Evolutionary conservation across 768 basidiomycete genomes (phyloP), one percentile per base, ranked within the genome.

Genomic region (Mycena amicta): DNA sequence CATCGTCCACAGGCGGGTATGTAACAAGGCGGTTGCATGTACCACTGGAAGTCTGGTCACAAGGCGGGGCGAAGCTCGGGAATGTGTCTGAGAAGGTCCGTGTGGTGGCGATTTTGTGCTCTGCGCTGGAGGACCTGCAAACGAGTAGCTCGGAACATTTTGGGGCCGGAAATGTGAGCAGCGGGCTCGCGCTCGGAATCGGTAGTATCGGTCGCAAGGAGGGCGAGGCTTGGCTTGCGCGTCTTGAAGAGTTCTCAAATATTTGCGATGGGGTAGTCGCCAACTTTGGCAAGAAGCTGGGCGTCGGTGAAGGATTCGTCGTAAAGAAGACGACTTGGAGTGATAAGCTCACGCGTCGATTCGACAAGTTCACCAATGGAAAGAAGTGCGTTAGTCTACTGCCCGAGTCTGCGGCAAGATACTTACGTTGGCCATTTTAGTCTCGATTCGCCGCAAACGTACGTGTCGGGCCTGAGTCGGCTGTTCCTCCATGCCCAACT

Each of bases 41-140:
- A 27, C 93, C 94, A 15, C 85, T 85, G 55, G 91, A 92, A 68
- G 89, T 95, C 23, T 96, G 94, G 94, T 90, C 91, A 43, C 90
- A 93, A 69, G 89, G 90, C 27, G 93, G 93, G 40, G 91, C 89
- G 28, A 95, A 94, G 71, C 81, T 97, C 50, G 76, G 78, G 31
- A 93, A 91, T 67, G 68, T 94, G 30, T 82, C 86, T 50, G 92
- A 95, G 66, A 95, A 97, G 74, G 85, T 94, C 41, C 86, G 90
- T 37, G 90, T 92, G 53, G 86, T 96, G 39, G 87, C 88, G 56
- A 85, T 93, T 51, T 75, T 96, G 23, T 85, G 84, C 62, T 83
- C 84, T 27, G 92, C 91, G 27, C 77, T 95, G 63, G 90, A 93
- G 61, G 89, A 93, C 52, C 78, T 95, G 50, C 85, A 90, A 59